Base-by-base conservation (phyloP, 2,329 filamentous ascomycete genomes). In the Ascochyta pisi region DNA sequence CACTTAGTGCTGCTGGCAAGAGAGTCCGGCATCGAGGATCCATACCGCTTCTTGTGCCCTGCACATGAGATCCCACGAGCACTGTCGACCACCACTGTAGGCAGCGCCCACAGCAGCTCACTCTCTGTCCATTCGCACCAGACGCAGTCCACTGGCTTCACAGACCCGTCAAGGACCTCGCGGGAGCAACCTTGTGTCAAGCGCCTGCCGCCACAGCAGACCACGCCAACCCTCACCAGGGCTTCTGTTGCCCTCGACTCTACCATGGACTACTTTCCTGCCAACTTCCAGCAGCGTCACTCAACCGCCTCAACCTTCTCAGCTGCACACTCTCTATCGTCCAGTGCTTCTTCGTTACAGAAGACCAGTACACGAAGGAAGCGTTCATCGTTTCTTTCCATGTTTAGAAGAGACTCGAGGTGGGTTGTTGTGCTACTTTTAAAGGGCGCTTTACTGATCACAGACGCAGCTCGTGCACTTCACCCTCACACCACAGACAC, bases 61-160 rank as follows among this genome's bases (percentile, higher is more conserved):
- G 51, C 60, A 34, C 58, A 64, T 29, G 59, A 64, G 10, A 55
- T 68, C 8, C 67, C 69, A 4, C 65, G 68, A 27, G 66, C 70
- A n/a, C 54, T 71, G 16, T 73, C 72, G 7, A 68, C 67, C 42
- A 55, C 69, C 37, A 74, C 69, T 6, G 51, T 69, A 27, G 65
- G 67, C 26, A 75, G 69, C 57, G 71, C 69, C 33, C 61, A 63
- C 26, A 55, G 68, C 34, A 75, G 71, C 55, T 71, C 69, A n/a
- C 58, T 70, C 16, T 75, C 73, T 12, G 60, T 74, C 6, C 71
- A 69, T 42, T 75, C 73, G 8, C 67, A 68, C 29, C 71, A 73
- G 37, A 73, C 73, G 1, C 72, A 74, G 29, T 76, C 71, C 6
- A 75, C 73, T 9, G 63, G 66, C 57, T 58, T 69, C 37, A 75